Conservation (phyloP, 1,139 yeast genomes). For the Arxiozyma heterogenica region DNA sequence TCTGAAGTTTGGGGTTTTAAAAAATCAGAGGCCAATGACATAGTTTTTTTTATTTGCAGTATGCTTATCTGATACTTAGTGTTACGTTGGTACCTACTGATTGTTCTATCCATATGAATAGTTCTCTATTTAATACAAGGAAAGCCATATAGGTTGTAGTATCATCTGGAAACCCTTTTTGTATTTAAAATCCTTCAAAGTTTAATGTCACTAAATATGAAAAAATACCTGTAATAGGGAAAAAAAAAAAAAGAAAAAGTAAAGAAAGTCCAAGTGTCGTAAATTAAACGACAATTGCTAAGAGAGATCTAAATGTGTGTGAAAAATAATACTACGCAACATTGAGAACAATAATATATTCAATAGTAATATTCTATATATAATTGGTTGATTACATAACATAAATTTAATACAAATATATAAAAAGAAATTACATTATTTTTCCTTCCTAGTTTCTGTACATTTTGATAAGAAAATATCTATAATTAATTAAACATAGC, state of each 20-base stretch:
- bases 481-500: not conserved
- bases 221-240: too few species aligned
- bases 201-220: not conserved
- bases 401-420: not conserved
- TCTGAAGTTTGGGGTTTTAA: conserved; percentile 12
- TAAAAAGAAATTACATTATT: not conserved
- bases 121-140: not conserved
- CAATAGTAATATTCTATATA: too few species aligned
- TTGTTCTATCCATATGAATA: not conserved
- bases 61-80: too few species aligned
- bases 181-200: not conserved
- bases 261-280: too few species aligned
- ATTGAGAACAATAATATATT: too few species aligned
- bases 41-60: not conserved
- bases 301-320: too few species aligned
- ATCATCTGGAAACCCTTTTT: not conserved
- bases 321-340: too few species aligned
- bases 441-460: not conserved
- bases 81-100: too few species aligned
- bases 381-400: not conserved
- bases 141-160: too few species aligned
- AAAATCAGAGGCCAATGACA: conserved; percentile 1
- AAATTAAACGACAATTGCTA: too few species aligned
- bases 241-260: too few species aligned
- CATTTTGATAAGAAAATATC: not conserved